Percentiles rank a stretch among this genome's conserved stretches.
These are phyloP conservation scores for Kandelia obovata DNA, from an alignment of 345 rosid genomes.

Conservation along the genomic window DNA sequence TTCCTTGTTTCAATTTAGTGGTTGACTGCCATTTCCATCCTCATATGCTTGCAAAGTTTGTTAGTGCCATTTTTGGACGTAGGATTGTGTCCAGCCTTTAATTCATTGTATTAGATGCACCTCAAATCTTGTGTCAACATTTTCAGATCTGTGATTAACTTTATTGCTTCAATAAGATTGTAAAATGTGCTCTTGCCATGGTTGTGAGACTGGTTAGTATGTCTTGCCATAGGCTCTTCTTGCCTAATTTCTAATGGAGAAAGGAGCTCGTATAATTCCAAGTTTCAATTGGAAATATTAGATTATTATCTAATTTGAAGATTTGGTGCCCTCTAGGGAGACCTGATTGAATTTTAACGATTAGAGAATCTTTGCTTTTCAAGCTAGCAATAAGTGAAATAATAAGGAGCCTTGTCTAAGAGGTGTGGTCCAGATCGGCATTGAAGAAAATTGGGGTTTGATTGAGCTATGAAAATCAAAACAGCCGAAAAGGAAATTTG, in stretches of 20 bases:
- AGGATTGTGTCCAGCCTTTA: background rate
- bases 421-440: slow-evolving; percentile 27
- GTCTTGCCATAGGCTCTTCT: background rate
- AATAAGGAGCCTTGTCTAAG: slow-evolving; percentile 17
- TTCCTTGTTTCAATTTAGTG: background rate
- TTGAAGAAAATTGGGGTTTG: background rate
- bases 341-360: slow-evolving; percentile 15
- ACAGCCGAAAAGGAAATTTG: slow-evolving; percentile 6
- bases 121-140: background rate
- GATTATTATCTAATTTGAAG: background rate
- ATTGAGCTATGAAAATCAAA: slow-evolving; percentile 2
- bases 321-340: background rate
- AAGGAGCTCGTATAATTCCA: background rate
- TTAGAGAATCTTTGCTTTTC: slow-evolving; percentile 4
- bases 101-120: background rate
- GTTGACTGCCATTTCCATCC: background rate
- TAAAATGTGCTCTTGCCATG: too few relatives aligned
- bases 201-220: too few relatives aligned
- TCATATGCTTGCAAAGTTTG: background rate
- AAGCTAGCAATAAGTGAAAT: slow-evolving; percentile 7
- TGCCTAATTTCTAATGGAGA: background rate
- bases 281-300: background rate
- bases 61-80: background rate
- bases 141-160: background rate
- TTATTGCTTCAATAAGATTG: background rate